Base-by-base conservation (phyloP, 805 yeast species). In the Schwanniomyces pseudopolymorphus region DNA sequence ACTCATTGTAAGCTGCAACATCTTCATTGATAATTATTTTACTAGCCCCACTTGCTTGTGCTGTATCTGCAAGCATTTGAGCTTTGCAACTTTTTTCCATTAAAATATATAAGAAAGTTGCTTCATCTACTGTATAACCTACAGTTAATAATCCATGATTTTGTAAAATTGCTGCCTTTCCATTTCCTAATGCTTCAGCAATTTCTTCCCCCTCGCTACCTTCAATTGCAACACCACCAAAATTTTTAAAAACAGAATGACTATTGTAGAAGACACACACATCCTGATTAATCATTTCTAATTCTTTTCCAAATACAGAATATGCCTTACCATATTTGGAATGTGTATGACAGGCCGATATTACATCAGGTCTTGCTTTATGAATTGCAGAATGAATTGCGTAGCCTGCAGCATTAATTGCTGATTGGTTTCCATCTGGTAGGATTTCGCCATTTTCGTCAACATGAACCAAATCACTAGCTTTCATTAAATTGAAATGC, bases 401-500 rank as follows among this genome's bases (percentile, higher is more conserved):
- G 41, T 70, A 70, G 0, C 75, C 75, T 2, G 75, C 75, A 2
- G 70, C 65, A 45, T 70, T 70, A 31, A 70, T 65, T 8, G 74
- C 64, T 1, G 55, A 45, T 50, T 69, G 72, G 33, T 59, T 58
- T 0, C 75, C 75, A 37, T 67, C 72, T n/a, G n/a, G n/a, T 5
- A 69, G 59, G 10, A 70, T 60, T 40, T 65, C 59, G n/a, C 75
- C 71, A 13, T 62, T 49, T 35, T 58, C 63, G 46, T 66, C 69
- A 21, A 67, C 60, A 48, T 67, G 75, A 16, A 70, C 74, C 60
- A 70, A 54, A 51, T 70, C 75, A 35, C 61, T 52, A n/a, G 71
- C 72, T 40, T 61, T 65, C 42, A 70, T 62, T 42, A 70, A 51
- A 13, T 66, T 66, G 50, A 86, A 88, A 64, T 89, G 96, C 52